phyloP scores from a whole-genome alignment of 495 filamentous ascomycete genomes.

The Copromyces sp. region DNA sequence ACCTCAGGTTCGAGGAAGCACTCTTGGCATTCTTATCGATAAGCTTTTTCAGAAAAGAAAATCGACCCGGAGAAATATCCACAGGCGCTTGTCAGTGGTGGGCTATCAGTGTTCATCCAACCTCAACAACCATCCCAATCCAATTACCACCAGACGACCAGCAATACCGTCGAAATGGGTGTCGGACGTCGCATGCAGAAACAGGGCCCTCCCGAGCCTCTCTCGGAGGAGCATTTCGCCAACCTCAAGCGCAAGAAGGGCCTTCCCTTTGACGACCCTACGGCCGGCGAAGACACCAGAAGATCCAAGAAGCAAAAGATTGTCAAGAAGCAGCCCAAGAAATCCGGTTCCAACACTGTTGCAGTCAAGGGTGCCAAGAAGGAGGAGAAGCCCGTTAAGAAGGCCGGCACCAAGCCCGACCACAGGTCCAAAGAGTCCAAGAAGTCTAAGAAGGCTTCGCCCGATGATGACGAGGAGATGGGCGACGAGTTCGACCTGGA shows the following conservation, averaged over 20 bases:
- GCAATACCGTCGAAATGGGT: constrained; percentile 55
- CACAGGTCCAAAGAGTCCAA: constrained; percentile 15
- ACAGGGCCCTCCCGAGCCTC: constrained; percentile 74
- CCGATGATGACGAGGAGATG: constrained; percentile 43
- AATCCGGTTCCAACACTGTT: constrained; percentile 9
- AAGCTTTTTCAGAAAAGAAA: constrained; percentile 1
- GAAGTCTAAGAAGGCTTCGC: constrained; percentile 39
- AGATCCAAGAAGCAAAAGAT: constrained; percentile 57
- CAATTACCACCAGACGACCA: constrained; percentile 3
- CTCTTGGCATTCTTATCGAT: background rate
- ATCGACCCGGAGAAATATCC: background rate
- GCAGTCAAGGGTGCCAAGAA: constrained; percentile 26
- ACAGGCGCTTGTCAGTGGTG: background rate
- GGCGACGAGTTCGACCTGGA: constrained; percentile 45
- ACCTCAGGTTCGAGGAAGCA: background rate
- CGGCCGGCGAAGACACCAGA: constrained; percentile 33
- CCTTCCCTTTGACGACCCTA: constrained; percentile 37
- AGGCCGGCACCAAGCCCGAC: constrained; percentile 4
- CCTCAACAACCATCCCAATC: background rate
- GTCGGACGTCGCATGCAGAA: constrained; percentile 87
- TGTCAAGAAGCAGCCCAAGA: constrained; percentile 35
- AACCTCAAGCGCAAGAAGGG: constrained; percentile 68
- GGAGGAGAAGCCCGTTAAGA: constrained; percentile 7
- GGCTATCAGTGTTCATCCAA: background rate
- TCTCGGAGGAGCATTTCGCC: constrained; percentile 70